Percentiles rank a stretch among this genome's conserved stretches.
Evolutionary conservation across 164 flowering plant species (phyloP).

Genomic region (Annona squamosa): DNA sequence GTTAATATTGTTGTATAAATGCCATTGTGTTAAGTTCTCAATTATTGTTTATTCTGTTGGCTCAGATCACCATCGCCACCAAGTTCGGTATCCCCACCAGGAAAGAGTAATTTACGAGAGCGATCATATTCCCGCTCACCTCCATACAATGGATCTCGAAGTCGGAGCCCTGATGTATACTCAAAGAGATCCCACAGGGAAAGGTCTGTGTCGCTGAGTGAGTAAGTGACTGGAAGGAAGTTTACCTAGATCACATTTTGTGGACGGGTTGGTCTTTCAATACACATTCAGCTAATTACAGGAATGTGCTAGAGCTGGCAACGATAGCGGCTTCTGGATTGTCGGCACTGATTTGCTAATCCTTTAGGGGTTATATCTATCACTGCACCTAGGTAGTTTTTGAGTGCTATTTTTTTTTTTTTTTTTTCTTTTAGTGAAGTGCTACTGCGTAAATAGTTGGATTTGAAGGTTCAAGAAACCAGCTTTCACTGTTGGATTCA

Average conservation of each 20-base stretch:
- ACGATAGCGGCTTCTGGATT: too few species aligned
- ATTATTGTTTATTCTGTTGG: not conserved
- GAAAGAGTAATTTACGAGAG: constrained; percentile 29
- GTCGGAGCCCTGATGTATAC: constrained; percentile 25
- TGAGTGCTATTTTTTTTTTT: too few species aligned
- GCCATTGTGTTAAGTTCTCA: not conserved
- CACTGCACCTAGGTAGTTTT: not conserved
- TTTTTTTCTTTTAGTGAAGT: too few species aligned
- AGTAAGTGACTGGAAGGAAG: not conserved
- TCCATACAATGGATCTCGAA: constrained; percentile 37
- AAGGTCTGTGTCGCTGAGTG: constrained; percentile 10
- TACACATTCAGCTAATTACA: not conserved
- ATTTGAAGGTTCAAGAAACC: too few species aligned
- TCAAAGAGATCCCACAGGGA: constrained; percentile 2
- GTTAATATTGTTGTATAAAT: too few species aligned
- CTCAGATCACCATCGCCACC: not conserved
- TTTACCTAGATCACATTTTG: not conserved
- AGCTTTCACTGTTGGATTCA: too few species aligned
- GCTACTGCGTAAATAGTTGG: too few species aligned
- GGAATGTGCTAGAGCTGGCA: not conserved
- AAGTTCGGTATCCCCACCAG: constrained; percentile 55
- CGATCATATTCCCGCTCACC: constrained; percentile 43
- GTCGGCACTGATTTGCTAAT: too few species aligned
- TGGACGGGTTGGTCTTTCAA: not conserved
- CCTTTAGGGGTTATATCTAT: too few species aligned